These are phyloP conservation scores for Stipa capillata DNA, from an alignment of 176 grass and related monocot genomes.

Conservation along the genomic window DNA sequence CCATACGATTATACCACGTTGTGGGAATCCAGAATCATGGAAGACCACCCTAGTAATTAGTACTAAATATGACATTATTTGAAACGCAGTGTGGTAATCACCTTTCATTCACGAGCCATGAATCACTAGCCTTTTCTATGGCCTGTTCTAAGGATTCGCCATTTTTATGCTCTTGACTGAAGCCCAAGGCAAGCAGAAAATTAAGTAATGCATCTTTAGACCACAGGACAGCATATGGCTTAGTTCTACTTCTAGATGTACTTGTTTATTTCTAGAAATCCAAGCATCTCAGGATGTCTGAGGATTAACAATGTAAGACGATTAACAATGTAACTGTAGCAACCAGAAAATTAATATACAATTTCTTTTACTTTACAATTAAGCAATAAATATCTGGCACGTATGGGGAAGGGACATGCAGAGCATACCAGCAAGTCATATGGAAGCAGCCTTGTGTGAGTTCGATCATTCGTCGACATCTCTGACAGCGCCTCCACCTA, in stretches of 20 bases:
- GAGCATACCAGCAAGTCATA: constrained; percentile 82
- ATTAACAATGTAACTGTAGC: too few species aligned
- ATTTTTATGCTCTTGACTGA: not conserved
- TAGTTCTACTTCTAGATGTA: not conserved
- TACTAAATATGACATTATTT: not conserved
- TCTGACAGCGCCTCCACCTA: constrained; percentile 65
- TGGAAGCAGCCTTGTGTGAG: constrained; percentile 62
- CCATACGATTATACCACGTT: not conserved
- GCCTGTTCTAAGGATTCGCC: not conserved
- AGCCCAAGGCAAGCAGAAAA: too few species aligned
- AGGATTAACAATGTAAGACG: not conserved
- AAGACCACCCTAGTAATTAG: not conserved
- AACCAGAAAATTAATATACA: not conserved
- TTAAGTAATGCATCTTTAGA: too few species aligned
- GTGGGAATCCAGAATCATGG: not conserved
- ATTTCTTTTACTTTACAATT: too few species aligned
- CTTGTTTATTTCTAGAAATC: not conserved
- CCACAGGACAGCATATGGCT: not conserved
- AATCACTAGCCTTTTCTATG: not conserved
- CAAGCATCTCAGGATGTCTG: not conserved
- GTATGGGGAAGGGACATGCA: not conserved
- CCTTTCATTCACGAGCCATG: not conserved
- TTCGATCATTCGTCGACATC: constrained; percentile 72
- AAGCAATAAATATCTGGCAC: not conserved
- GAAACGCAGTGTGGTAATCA: not conserved